Conservation (phyloP, 768 basidiomycete species). For the Lyophyllum semitale region DNA sequence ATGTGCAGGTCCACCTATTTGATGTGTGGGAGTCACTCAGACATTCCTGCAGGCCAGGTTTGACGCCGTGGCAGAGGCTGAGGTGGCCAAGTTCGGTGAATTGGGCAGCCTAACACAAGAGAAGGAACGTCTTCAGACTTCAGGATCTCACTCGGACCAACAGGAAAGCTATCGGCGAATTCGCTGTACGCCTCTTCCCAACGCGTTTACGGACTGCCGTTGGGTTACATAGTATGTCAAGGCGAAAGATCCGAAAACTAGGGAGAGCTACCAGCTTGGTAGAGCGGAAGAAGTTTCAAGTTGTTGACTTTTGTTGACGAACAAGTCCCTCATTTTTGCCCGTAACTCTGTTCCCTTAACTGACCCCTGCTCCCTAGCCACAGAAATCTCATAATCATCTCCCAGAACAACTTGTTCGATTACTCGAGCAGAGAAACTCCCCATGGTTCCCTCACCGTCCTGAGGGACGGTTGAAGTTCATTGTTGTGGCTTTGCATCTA, state of each 20-base stretch:
- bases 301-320: constrained; percentile 59
- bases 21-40: background rate
- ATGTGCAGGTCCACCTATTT: constrained; percentile 4
- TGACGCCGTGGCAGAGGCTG: constrained; percentile 27
- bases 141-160: constrained; percentile 47
- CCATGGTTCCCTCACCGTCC: constrained; percentile 64
- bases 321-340: constrained; percentile 56
- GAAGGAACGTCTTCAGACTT: constrained; percentile 53
- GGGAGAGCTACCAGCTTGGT: constrained; percentile 67
- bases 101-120: constrained; percentile 30
- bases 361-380: constrained; percentile 31
- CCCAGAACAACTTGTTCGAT: constrained; percentile 79
- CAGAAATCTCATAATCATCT: constrained; percentile 58
- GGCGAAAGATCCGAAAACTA: constrained; percentile 62
- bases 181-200: constrained; percentile 39
- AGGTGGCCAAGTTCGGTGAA: constrained; percentile 29
- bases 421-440: constrained; percentile 74
- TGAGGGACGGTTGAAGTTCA: constrained; percentile 81
- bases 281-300: constrained; percentile 53
- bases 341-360: background rate
- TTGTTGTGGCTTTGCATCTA: constrained; percentile 6
- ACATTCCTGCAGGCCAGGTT: constrained; percentile 27
- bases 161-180: constrained; percentile 40
- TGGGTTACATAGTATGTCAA: constrained; percentile 81
- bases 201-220: constrained; percentile 37